phyloP scores from a whole-genome alignment of 2,329 filamentous ascomycete genomes.

The Ascomycota sp. region DNA sequence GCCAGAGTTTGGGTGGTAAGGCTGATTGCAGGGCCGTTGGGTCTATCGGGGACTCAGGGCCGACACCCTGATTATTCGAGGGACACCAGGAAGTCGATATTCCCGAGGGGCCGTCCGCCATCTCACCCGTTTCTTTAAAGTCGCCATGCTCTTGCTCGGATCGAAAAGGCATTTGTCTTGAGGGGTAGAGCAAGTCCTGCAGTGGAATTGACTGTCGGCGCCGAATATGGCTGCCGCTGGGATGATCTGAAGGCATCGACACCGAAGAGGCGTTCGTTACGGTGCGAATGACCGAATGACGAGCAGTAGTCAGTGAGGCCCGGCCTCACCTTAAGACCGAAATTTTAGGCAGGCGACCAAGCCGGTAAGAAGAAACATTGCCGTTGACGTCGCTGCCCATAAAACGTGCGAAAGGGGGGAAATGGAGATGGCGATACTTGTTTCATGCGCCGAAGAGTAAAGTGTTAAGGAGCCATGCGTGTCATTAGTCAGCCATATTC shows the following conservation, averaged over 20 bases:
- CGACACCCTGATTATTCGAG: constrained; percentile 17
- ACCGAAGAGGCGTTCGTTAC: neutral
- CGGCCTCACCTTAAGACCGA: constrained; percentile 2
- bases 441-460: no score
- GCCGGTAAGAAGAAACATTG: no score
- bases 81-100: constrained; percentile 34
- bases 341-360: no score
- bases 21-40: constrained; percentile 31
- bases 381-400: no score
- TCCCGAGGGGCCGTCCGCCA: constrained; percentile 15
- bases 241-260: constrained; percentile 12
- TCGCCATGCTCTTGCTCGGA: neutral
- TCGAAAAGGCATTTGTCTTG: neutral
- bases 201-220: constrained; percentile 43
- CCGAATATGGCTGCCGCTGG: constrained; percentile 8
- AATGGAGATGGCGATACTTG: no score
- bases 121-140: constrained; percentile 3
- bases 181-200: constrained; percentile 29
- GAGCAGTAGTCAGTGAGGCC: neutral
- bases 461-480: no score
- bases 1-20: constrained; percentile 29
- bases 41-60: constrained; percentile 30
- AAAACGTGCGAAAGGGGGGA: no score
- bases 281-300: neutral
- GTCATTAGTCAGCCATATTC: no score